phyloP scores from a whole-genome alignment of 345 rosid genomes.

The Aurinia saxatilis region DNA sequence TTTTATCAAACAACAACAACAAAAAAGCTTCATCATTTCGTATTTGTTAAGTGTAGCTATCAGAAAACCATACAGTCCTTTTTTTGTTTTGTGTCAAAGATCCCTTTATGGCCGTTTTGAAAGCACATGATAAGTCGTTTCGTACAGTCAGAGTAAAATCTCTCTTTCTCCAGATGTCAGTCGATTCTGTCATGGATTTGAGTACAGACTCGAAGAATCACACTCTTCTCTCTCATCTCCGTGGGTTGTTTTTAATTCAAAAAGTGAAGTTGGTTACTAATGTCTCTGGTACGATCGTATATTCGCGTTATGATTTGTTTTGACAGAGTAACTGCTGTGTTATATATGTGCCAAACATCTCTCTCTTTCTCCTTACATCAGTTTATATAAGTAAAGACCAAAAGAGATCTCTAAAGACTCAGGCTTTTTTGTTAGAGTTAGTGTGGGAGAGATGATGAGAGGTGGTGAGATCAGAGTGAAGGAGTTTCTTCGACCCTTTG shows the following conservation, averaged over 20 bases:
- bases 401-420: slow-evolving; percentile 4
- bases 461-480: slow-evolving; percentile 39
- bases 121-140: slow-evolving; percentile 23
- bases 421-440: slow-evolving; percentile 15
- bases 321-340: slow-evolving; percentile 25
- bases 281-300: slow-evolving; percentile 30
- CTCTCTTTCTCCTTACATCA: slow-evolving; percentile 9
- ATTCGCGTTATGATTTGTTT: slow-evolving; percentile 23
- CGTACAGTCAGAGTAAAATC: slow-evolving; percentile 27
- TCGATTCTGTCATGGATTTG: slow-evolving; percentile 22
- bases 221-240: neutral
- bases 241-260: slow-evolving; percentile 22
- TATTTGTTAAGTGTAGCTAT: slow-evolving; percentile 28
- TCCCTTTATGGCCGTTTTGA: slow-evolving; percentile 29
- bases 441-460: slow-evolving; percentile 34
- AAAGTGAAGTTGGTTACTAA: slow-evolving; percentile 31
- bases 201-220: slow-evolving; percentile 20
- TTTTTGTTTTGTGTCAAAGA: slow-evolving; percentile 6
- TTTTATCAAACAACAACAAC: neutral
- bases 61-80: slow-evolving; percentile 17
- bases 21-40: neutral
- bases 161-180: slow-evolving; percentile 25
- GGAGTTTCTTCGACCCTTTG: slow-evolving; percentile 71
- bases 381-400: slow-evolving; percentile 23
- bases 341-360: slow-evolving; percentile 7